Evolutionary conservation across 176 grass and related monocot genomes (phyloP), one percentile per base, ranked within the genome.

Genomic region (Melocanna baccifera): DNA sequence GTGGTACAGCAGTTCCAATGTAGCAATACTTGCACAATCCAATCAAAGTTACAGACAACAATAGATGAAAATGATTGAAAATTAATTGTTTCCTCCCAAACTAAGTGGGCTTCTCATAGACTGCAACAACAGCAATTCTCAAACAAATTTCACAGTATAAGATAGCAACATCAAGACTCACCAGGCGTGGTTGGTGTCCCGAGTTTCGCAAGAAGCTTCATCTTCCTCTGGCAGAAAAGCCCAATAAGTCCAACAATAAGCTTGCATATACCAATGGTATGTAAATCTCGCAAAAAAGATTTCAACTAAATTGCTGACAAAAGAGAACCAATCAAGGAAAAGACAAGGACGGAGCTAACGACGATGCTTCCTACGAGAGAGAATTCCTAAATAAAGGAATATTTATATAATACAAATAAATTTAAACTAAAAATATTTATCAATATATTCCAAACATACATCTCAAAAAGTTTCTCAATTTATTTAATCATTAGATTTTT

Each of bases 121-220:
- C 9, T 25, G 10, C 45, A 47, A 13, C 45, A 47, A 47, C 4
- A 6, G 22, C 48, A 51, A 4, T 51, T 5, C 48, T 5, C 22
- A 7, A 2, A 26, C 68, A 25, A 69, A 25, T 47, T 16, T 26
- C 42, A 47, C 0, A 25, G 40, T n/a, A 63, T 29, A 67, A 66
- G 42, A 20, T 50, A 20, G 16, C 18, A 30, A 8, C 18, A 22
- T 9, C 25, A 48, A n/a, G 7, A 45, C 76, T 80, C 20, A 80
- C 32, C 78, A 55, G 63, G 13, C 7, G 7, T 15, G 30, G 46
- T 81, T 29, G 47, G 46, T 14, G 22, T 16, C 30, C 47, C 78
- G 22, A 69, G 47, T 36, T 81, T 81, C 20, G 78, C 64, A 20
- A 69, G 64, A 56, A 81, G 0, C 78, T 56, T 19, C 78, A 67